Evolutionary conservation across 768 basidiomycete genomes (phyloP), one percentile per base, ranked within the genome.

Genomic region (Gymnopilus junonius): DNA sequence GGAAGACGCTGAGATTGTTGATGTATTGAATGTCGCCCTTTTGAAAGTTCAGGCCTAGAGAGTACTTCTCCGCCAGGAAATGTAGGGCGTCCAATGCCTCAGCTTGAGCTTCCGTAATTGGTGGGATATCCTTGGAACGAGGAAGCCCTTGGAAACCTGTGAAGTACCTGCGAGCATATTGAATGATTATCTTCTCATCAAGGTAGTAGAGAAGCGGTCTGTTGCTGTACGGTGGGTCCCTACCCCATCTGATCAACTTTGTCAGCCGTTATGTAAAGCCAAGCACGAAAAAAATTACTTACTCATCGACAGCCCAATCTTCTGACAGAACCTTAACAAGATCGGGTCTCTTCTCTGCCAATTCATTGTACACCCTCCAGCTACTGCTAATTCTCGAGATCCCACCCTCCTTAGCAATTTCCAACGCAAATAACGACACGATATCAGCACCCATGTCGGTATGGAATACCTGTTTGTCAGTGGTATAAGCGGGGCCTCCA

Each of bases 1-100:
- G 82, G 59, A 83, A 77, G 32, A 83, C 67, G 12, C 79, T 74
- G 65, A 83, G 69, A 62, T 77, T 82, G 67, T 82, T 83, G 67
- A 83, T 82, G 61, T 80, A 83, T 67, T 83, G 82, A 27, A 83
- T 81, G 55, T 83, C 81, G 59, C 81, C 81, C 55, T 82, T 82
- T 69, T 80, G 73, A 70, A 83, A 82, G 60, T 82, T 82, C 48
- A 83, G 73, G 1, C 71, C 79, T 3, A 83, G 67, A 23, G 77
- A 76, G 64, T 76, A 76, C 61, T 80, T 80, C 62, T 82, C 79
- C 1, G 77, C 82, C 12, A 79, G 63, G 70, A 80, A 83, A 65
- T 82, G 82, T 20, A 83, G 66, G 2, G 77, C 74, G 55, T 83
- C 82, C 14, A 83, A 73, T 5, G 82, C 81, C 65, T 83, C 82